phyloP scores from a whole-genome alignment of 305 asterid species.

The Solanum hybrid region DNA sequence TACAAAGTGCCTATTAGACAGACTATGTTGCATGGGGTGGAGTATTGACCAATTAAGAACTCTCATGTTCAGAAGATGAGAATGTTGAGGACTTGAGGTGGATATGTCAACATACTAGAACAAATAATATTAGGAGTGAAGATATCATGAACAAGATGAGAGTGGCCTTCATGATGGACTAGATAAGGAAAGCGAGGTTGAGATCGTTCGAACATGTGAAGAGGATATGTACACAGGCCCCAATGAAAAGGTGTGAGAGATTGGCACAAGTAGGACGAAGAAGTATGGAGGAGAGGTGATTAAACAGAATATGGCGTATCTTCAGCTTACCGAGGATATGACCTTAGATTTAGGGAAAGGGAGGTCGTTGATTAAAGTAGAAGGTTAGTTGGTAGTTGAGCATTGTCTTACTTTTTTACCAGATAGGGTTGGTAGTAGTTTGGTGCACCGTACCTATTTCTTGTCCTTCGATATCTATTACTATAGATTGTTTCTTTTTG shows the following conservation, averaged over 20 bases:
- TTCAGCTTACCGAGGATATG: not conserved
- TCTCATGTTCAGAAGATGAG: not conserved
- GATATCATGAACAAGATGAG: not conserved
- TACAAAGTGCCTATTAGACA: not conserved
- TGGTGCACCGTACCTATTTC: not conserved
- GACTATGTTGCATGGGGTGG: not conserved
- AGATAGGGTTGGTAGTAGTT: not conserved
- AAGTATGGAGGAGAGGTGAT: not conserved
- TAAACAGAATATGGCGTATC: not conserved
- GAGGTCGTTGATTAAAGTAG: not conserved
- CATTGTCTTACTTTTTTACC: not conserved
- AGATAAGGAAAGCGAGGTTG: not conserved
- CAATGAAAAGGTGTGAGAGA: not conserved
- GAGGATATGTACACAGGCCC: not conserved
- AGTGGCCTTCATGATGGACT: not conserved
- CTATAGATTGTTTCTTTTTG: not conserved
- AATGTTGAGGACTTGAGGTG: not conserved
- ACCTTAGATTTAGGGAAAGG: not conserved
- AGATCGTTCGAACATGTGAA: not conserved
- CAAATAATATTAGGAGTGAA: not conserved
- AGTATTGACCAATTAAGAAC: not conserved
- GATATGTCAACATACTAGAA: not conserved
- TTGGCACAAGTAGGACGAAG: not conserved
- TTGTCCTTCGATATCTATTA: not conserved
- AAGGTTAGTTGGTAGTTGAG: not conserved